These are phyloP conservation scores for Pittosporum tobira DNA, from an alignment of 129 eudicot genomes.

Conservation along the genomic window DNA sequence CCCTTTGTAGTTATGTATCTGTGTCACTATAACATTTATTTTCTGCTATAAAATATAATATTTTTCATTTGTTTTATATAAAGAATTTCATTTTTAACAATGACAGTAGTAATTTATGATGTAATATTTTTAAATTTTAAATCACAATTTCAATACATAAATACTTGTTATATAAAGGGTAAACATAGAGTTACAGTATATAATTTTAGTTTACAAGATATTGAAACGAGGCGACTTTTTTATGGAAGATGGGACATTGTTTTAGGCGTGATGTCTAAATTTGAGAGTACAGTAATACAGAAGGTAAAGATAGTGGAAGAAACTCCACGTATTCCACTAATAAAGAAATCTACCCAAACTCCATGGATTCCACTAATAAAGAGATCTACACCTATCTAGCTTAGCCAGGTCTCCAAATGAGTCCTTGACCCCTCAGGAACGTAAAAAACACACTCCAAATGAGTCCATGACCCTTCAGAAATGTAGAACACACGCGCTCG, in stretches of 20 bases:
- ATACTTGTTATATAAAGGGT: too few species aligned
- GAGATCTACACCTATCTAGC: conserved; percentile 28
- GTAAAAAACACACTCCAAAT: conserved; percentile 1
- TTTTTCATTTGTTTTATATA: too few species aligned
- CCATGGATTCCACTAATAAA: conserved; percentile 49
- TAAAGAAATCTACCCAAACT: conserved; percentile 40
- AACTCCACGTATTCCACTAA: conserved; percentile 44
- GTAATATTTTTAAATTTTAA: conserved; percentile 9
- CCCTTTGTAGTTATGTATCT: conserved; percentile 2
- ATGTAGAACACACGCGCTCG: conserved; percentile 8
- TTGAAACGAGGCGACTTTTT: too few species aligned
- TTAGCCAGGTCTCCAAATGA: conserved; percentile 5
- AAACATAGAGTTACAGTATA: too few species aligned
- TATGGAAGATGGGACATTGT: too few species aligned
- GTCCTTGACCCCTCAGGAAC: conserved; percentile 8
- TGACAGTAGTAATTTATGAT: conserved; percentile 14
- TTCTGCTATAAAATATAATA: neutral
- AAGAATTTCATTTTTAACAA: too few species aligned
- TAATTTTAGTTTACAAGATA: too few species aligned
- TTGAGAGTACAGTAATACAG: neutral
- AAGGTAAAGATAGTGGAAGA: conserved; percentile 33
- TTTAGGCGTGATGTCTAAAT: too few species aligned
- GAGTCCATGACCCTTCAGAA: conserved; percentile 2
- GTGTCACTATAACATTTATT: neutral
- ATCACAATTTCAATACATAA: too few species aligned